These are phyloP conservation scores for Kluyveromyces sp. DNA, from an alignment of 1,139 yeast genomes.

Conservation along the genomic window DNA sequence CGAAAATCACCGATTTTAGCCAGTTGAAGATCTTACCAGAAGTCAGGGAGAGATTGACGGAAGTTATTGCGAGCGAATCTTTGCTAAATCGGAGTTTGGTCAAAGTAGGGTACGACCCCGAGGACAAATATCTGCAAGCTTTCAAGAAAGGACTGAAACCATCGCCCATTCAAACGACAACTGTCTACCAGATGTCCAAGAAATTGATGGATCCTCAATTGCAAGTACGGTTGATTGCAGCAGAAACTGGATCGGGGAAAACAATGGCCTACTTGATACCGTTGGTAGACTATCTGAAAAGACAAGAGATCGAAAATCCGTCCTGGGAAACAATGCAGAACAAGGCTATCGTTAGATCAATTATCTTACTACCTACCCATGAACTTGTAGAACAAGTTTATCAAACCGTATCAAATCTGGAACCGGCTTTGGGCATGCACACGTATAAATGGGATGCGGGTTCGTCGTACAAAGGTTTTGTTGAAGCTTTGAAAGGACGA, in stretches of 20 bases:
- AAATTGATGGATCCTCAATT: conserved; percentile 36
- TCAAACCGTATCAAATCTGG: conserved; percentile 42
- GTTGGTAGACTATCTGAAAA: conserved; percentile 57
- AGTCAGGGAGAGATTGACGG: conserved; percentile 55
- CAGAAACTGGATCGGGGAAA: conserved; percentile 96
- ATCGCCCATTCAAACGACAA: conserved; percentile 56
- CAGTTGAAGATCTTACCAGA: conserved; percentile 60
- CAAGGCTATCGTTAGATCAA: conserved; percentile 51
- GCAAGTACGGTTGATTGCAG: conserved; percentile 74
- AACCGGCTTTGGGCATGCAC: conserved; percentile 38
- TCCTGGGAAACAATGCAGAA: conserved; percentile 33
- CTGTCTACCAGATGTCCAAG: conserved; percentile 44
- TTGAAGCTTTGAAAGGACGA: conserved; percentile 43
- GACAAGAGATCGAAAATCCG: conserved; percentile 39
- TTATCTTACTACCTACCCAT: conserved; percentile 79
- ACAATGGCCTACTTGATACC: conserved; percentile 88
- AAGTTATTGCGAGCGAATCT: conserved; percentile 47
- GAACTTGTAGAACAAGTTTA: conserved; percentile 81
- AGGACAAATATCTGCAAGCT: conserved; percentile 7
- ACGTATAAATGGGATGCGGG: conserved; percentile 53
- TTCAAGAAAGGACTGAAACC: conserved; percentile 34
- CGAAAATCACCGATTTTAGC: conserved; percentile 53
- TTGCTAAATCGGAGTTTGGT: conserved; percentile 16
- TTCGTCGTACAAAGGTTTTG: conserved; percentile 43
- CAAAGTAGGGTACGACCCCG: conserved; percentile 14